phyloP scores from a whole-genome alignment of 1,284 basidiomycete genomes.

The Apiotrichum veenhuisii region DNA sequence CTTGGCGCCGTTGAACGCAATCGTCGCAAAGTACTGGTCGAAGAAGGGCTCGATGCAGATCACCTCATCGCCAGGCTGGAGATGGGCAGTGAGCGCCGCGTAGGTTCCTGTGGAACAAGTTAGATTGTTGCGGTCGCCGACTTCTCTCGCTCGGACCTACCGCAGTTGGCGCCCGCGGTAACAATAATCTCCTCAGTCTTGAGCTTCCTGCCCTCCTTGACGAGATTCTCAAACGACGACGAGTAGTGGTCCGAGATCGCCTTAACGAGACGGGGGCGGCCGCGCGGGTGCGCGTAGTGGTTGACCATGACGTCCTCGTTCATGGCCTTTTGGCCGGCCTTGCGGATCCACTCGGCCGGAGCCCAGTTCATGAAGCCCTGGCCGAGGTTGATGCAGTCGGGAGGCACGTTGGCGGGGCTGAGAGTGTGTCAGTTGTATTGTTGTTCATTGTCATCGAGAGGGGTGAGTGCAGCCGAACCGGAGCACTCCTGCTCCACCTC shows the following conservation, averaged over 20 bases:
- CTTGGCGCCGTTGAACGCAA: constrained; percentile 87
- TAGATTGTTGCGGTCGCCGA: neutral
- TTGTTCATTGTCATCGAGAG: neutral
- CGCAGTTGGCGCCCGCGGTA: constrained; percentile 94
- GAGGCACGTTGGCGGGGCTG: constrained; percentile 77
- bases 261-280: constrained; percentile 75
- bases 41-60: constrained; percentile 99
- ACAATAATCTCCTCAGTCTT: constrained; percentile 89
- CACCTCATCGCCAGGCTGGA: constrained; percentile 89
- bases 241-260: constrained; percentile 78
- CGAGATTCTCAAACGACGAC: constrained; percentile 57
- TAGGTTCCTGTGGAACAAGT: constrained; percentile 68
- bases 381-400: constrained; percentile 84
- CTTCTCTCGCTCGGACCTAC: constrained; percentile 50
- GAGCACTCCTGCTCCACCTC: neutral
- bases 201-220: constrained; percentile 59
- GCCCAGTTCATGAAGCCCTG: constrained; percentile 86
- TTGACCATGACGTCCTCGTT: constrained; percentile 62
- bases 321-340: constrained; percentile 71
- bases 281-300: constrained; percentile 88
- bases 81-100: constrained; percentile 80
- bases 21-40: constrained; percentile 89
- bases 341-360: constrained; percentile 76
- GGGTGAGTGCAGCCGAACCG: neutral
- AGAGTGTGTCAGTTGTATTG: neutral